Evolutionary conservation across 2,329 filamentous ascomycete genomes (phyloP).

Genomic region (Claviceps maximensis): DNA sequence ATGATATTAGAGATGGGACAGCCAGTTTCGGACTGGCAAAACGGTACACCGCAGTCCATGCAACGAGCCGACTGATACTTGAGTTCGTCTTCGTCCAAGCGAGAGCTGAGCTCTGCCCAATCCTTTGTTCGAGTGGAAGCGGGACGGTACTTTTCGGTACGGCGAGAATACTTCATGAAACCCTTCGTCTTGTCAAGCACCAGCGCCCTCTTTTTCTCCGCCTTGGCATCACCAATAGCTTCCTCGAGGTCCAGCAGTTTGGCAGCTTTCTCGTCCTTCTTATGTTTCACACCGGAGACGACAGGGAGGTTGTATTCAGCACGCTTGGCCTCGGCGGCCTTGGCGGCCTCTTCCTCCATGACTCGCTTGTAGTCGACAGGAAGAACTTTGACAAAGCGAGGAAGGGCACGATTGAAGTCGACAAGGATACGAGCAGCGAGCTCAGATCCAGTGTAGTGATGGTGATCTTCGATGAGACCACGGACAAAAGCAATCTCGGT

Average conservation of each 20-base stretch:
- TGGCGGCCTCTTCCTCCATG: conserved; percentile 70
- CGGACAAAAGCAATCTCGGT: conserved; percentile 82
- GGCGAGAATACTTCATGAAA: conserved; percentile 94
- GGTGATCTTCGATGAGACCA: conserved; percentile 87
- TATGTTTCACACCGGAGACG: conserved; percentile 50
- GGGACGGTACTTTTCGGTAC: conserved; percentile 83
- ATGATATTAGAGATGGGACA: conserved; percentile 97
- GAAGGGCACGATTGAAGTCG: conserved; percentile 87
- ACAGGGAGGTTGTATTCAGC: conserved; percentile 70
- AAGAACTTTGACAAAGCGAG: conserved; percentile 84
- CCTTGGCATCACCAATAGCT: conserved; percentile 68
- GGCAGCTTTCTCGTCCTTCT: conserved; percentile 55
- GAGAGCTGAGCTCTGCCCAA: conserved; percentile 80
- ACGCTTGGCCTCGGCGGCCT: conserved; percentile 74
- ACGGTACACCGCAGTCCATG: conserved; percentile 98
- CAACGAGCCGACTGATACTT: conserved; percentile 95
- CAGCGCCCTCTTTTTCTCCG: conserved; percentile 79
- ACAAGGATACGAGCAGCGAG: conserved; percentile 81
- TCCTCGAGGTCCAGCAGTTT: conserved; percentile 79
- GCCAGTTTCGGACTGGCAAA: conserved; percentile 92
- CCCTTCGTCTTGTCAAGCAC: conserved; percentile 96
- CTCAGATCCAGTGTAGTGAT: conserved; percentile 95
- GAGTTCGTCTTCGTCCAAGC: conserved; percentile 84
- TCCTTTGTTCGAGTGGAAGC: conserved; percentile 76
- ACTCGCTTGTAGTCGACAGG: conserved; percentile 95